Base-by-base conservation (phyloP, 164 flowering plant genomes). In the Tinospora cordifolia region DNA sequence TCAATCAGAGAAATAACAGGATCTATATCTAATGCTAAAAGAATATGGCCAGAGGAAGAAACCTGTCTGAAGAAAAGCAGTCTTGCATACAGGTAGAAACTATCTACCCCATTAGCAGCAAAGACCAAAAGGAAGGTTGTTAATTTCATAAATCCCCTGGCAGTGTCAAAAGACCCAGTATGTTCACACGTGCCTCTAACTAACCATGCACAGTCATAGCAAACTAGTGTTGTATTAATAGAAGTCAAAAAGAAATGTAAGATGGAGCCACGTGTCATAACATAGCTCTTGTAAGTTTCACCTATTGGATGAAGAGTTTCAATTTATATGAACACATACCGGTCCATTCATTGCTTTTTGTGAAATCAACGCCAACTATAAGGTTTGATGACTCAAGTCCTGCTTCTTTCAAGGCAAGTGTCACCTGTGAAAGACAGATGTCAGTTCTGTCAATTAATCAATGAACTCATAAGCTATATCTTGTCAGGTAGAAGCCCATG, bases 331-430 rank as follows among this genome's bases (percentile, higher is more conserved):
- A 44, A 44, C 13, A 79, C 79, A 58, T 59, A 89, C 94, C 94
- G 82, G 91, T 83, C 94, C 94, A 89, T 73, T 87, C 91, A 66
- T 89, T 89, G 83, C 94, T 89, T 75, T 87, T 87, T 0, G 91
- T 89, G 75, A 89, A 89, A 81, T 89, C 94, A 49, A 89, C 79
- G 60, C 94, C 94, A 65, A 89, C 11, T 69, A 89, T 87, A 44
- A 89, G 84, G 78, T 89, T 85, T 44, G 91, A 89, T 71, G 91
- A 89, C 69, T 89, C 94, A 9, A 89, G 82, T 63, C 94, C 94
- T 36, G 88, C 69, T 69, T 86, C 82, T 69, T 85, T 85, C 68
- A 89, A 75, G 27, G 94, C 88, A 27, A 17, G 40, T 25, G 83
- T 82, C 51, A 87, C 94, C 90, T 87, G 81, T 65, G 76, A 70